phyloP scores from a whole-genome alignment of 176 grass and related monocot genomes.

The Triticum monococcum region DNA sequence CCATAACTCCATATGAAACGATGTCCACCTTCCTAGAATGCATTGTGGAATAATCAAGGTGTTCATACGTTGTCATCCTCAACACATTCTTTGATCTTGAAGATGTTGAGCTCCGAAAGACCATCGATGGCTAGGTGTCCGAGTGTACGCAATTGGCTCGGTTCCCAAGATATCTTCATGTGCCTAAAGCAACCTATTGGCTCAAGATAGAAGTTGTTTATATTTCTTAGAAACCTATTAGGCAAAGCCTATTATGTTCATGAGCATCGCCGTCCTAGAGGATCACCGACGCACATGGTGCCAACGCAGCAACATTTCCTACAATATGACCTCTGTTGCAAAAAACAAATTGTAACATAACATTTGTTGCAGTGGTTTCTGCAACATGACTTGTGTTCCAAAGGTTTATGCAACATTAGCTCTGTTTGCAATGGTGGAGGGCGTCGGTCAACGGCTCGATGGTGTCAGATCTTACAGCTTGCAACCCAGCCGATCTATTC shows the following conservation, averaged over 20 bases:
- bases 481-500: too few species aligned
- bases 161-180: slow-evolving; percentile 18
- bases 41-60: not conserved
- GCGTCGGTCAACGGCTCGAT: too few species aligned
- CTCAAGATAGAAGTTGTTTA: not conserved
- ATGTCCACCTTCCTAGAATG: not conserved
- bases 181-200: not conserved
- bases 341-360: too few species aligned
- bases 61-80: slow-evolving; percentile 5
- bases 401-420: too few species aligned
- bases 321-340: too few species aligned
- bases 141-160: not conserved
- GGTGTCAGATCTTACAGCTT: too few species aligned
- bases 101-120: not conserved
- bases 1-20: not conserved
- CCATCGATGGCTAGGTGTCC: not conserved
- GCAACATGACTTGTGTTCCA: too few species aligned
- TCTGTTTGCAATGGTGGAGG: too few species aligned
- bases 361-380: too few species aligned
- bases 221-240: slow-evolving; percentile 22
- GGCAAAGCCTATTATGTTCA: not conserved
- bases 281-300: too few species aligned
- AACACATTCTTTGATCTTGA: slow-evolving; percentile 26
- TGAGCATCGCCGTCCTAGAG: not conserved
- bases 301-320: too few species aligned